Evolutionary conservation across 768 basidiomycete genomes (phyloP).

Genomic region (Pleurotus eryngii): DNA sequence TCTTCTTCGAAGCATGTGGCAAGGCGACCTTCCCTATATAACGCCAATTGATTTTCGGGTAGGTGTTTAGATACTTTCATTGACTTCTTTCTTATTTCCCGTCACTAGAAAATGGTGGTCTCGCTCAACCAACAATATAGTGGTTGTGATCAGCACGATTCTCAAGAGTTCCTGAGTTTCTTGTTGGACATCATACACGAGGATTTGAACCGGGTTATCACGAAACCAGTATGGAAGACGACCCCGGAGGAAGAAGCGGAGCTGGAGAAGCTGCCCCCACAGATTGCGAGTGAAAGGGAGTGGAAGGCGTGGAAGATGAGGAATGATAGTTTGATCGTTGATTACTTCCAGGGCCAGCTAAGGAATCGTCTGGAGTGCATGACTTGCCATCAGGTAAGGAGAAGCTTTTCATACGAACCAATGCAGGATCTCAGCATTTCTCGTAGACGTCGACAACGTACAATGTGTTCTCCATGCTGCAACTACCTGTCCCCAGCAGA

Average conservation of each 20-base stretch:
- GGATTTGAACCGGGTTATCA: constrained; percentile 78
- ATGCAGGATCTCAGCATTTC: not conserved
- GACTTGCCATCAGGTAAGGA: constrained; percentile 78
- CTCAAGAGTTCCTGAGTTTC: constrained; percentile 95
- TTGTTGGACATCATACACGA: constrained; percentile 91
- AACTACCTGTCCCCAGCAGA: constrained; percentile 78
- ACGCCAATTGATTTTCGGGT: constrained; percentile 85
- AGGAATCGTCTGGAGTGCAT: constrained; percentile 84
- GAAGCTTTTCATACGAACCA: not conserved
- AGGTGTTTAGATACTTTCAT: constrained; percentile 5
- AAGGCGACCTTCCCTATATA: constrained; percentile 78
- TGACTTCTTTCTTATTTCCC: not conserved
- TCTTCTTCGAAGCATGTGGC: constrained; percentile 85
- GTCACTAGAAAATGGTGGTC: constrained; percentile 35
- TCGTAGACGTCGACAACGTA: constrained; percentile 95
- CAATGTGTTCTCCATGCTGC: constrained; percentile 93
- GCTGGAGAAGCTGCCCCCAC: constrained; percentile 80
- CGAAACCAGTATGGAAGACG: constrained; percentile 59
- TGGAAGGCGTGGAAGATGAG: constrained; percentile 88
- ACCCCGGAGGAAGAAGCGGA: constrained; percentile 84
- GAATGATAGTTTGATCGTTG: constrained; percentile 93
- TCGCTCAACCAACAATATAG: constrained; percentile 70
- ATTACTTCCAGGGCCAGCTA: constrained; percentile 98
- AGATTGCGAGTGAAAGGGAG: constrained; percentile 88
- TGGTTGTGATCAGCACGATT: constrained; percentile 92